Evolutionary conservation across 1,139 yeast genomes (phyloP).

Genomic region (Candida sanyaensis): DNA sequence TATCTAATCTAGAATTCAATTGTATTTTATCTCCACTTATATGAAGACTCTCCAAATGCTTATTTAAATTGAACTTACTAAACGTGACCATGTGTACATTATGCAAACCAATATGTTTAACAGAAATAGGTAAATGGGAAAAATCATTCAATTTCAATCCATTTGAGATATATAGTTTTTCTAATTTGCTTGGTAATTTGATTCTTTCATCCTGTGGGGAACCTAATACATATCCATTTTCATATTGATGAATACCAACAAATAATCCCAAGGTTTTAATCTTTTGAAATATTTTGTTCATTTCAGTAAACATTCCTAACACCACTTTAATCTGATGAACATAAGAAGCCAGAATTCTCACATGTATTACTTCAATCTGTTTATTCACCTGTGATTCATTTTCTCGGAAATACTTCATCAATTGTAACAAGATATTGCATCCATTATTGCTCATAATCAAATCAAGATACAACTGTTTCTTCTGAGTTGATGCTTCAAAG

Average conservation of each 20-base stretch:
- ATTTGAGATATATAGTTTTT: conserved; percentile 12
- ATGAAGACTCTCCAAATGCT: conserved; percentile 10
- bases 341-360: conserved; percentile 15
- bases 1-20: conserved; percentile 8
- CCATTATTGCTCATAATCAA: conserved; percentile 16
- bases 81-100: conserved; percentile 11
- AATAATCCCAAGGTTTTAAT: conserved; percentile 15
- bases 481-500: conserved; percentile 4
- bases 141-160: conserved; percentile 14
- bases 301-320: conserved; percentile 8
- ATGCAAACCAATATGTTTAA: conserved; percentile 12
- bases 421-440: conserved; percentile 14
- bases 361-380: conserved; percentile 8
- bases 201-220: conserved; percentile 5
- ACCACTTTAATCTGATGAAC: conserved; percentile 12
- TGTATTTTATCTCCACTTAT: conserved; percentile 11
- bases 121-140: conserved; percentile 11
- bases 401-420: conserved; percentile 11
- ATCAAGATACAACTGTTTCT: conserved; percentile 14
- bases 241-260: conserved; percentile 14
- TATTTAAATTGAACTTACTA: conserved; percentile 14
- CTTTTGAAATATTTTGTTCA: conserved; percentile 10
- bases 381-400: background rate
- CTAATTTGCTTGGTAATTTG: conserved; percentile 12
- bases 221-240: conserved; percentile 12